Evolutionary conservation across 495 filamentous ascomycete genomes (phyloP), one percentile per base, ranked within the genome.

Genomic region (Penicillium tannophilum): DNA sequence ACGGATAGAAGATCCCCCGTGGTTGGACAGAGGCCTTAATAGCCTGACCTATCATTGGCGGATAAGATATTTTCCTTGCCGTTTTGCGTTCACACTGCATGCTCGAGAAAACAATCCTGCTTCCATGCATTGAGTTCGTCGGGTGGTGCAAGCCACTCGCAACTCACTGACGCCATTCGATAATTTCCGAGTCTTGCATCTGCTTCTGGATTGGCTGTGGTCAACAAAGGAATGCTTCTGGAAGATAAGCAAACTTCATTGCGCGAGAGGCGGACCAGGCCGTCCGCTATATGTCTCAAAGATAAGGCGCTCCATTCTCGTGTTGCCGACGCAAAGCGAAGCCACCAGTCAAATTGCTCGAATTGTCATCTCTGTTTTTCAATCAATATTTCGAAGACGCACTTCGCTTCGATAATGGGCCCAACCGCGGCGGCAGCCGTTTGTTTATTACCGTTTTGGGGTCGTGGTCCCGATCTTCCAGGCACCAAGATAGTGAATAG

Each of bases 51-150:
- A 16, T 31, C 2, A 62, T 62, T 62, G 60, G 60, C 45, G 51
- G 60, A 62, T 62, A 55, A 62, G 60, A 54, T 49, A 58, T 51
- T 55, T 54, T 42, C 36, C 42, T 47, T 57, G 31, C 50, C 8
- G 19, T 49, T 52, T 19, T 47, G 31, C 11, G 51, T 44, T 31
- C 45, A 23, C 35, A 9, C 30, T 36, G 49, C 31, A 52, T 41
- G 47, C 26, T 33, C 49, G 30, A 36, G 49, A 41, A 41, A 19
- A 26, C 17, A 36, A 26, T 36, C 35, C 35, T 23, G 49, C 49
- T 59, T 52, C 41, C 30, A 59, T 52, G 50, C 56, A 47, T 50
- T 33, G 41, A 43, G 23, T 24, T 30, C 8, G 17, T 31, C 12
- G 49, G 19, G 16, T 36, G 39, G 47, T 12, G 47, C 39, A 41